Evolutionary conservation across 176 grass and related monocot species (phyloP).

Genomic region (Elymus sibiricus): DNA sequence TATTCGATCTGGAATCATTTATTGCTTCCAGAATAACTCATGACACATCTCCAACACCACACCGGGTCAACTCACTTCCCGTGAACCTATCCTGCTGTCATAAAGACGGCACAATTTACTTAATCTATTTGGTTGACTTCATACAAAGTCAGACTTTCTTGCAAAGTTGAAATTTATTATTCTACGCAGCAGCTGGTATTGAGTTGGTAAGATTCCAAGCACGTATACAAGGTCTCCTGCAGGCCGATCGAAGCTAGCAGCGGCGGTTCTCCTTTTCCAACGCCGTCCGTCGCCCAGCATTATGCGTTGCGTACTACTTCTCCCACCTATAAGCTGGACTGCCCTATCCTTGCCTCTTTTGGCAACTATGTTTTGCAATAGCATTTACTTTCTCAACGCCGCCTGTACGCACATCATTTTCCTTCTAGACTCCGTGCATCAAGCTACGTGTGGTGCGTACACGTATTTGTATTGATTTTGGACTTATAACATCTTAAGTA

Average conservation of each 20-base stretch:
- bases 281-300: not conserved
- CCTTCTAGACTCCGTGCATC: not conserved
- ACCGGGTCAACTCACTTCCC: not conserved
- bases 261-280: not conserved
- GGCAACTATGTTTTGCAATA: not conserved
- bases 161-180: not conserved
- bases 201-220: not conserved
- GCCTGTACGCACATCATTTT: not conserved
- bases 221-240: not conserved
- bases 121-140: not conserved
- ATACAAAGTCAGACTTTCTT: not conserved
- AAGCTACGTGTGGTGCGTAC: not conserved
- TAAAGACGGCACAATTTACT: not conserved
- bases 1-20: no score
- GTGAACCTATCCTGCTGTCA: not conserved
- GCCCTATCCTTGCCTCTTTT: not conserved
- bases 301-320: not conserved
- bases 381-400: not conserved
- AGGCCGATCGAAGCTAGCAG: not conserved
- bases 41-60: not conserved
- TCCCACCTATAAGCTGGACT: not conserved
- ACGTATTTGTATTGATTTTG: not conserved
- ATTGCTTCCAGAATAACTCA: not conserved
- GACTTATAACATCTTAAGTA: no score
- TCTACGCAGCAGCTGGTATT: not conserved